A percentile compares a stretch with the other conserved stretches of the same genome.
These are phyloP conservation scores for Ziziphus jujuba DNA, from an alignment of 306 rosid species.

Conservation along the genomic window DNA sequence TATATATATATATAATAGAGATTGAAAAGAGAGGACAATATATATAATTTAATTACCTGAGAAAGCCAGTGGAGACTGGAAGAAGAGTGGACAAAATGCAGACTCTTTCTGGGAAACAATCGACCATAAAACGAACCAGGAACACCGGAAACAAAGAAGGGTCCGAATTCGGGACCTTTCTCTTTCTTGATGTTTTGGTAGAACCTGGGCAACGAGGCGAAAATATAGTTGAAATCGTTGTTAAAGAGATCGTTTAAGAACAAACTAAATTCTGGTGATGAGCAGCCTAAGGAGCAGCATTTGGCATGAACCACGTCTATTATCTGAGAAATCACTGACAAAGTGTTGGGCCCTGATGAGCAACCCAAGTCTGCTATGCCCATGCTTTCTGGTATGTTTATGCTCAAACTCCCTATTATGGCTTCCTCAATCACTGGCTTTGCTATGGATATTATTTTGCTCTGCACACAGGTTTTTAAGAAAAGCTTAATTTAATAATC, in stretches of 20 bases:
- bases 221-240: conserved; percentile 77
- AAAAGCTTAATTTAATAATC: too few species aligned
- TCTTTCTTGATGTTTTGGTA: conserved; percentile 25
- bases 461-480: too few species aligned
- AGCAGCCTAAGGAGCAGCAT: conserved; percentile 8
- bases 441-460: conserved; percentile 40
- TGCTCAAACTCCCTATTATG: conserved; percentile 27
- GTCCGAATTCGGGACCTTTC: conserved; percentile 21
- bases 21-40: too few species aligned
- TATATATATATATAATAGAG: neutral
- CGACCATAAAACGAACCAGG: conserved; percentile 69
- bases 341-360: conserved; percentile 77
- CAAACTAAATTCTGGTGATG: conserved; percentile 45
- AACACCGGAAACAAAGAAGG: conserved; percentile 43
- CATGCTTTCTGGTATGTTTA: conserved; percentile 39
- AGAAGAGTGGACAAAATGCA: conserved; percentile 71
- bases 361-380: conserved; percentile 84
- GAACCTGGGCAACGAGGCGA: conserved; percentile 62
- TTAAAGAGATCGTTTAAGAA: conserved; percentile 63
- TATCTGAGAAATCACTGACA: conserved; percentile 45
- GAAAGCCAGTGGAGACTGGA: conserved; percentile 86
- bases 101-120: conserved; percentile 39
- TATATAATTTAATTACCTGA: conserved; percentile 28
- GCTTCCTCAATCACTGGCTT: conserved; percentile 42
- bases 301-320: conserved; percentile 32